phyloP scores from a whole-genome alignment of 2,329 filamentous ascomycete genomes.

The Fusarium sp. region DNA sequence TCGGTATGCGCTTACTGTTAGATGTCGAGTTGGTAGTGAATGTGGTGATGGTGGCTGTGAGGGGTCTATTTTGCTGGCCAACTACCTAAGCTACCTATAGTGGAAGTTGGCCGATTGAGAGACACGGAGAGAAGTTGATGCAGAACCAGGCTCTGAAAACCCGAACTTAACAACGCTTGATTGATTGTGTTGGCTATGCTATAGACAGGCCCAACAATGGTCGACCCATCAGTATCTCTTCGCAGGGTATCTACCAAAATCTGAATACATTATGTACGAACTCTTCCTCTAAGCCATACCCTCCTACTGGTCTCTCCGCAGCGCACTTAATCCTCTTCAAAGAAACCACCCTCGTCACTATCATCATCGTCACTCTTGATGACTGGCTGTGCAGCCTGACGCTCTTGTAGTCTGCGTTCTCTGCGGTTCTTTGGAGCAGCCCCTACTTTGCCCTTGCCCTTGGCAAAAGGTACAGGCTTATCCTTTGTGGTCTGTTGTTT shows the following conservation, averaged over 20 bases:
- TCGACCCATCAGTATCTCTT: constrained; percentile 22
- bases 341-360: constrained; percentile 70
- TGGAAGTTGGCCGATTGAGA: constrained; percentile 23
- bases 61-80: constrained; percentile 14
- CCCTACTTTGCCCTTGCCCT: constrained; percentile 42
- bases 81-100: background rate
- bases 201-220: constrained; percentile 20
- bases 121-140: background rate
- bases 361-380: constrained; percentile 59
- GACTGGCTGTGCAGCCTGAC: constrained; percentile 48
- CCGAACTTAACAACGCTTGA: constrained; percentile 19
- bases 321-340: constrained; percentile 55
- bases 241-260: constrained; percentile 41
- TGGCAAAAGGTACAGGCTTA: constrained; percentile 22
- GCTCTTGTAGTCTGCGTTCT: constrained; percentile 53
- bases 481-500: constrained; percentile 35
- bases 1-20: background rate
- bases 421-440: constrained; percentile 52
- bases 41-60: constrained; percentile 25
- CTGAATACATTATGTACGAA: constrained; percentile 32
- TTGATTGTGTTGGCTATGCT: constrained; percentile 20
- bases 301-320: background rate
- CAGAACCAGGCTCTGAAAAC: constrained; percentile 1
- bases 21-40: constrained; percentile 9
- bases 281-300: background rate